These are phyloP conservation scores for Sparassis latifolia DNA, from an alignment of 1,284 basidiomycete species.

Conservation along the genomic window DNA sequence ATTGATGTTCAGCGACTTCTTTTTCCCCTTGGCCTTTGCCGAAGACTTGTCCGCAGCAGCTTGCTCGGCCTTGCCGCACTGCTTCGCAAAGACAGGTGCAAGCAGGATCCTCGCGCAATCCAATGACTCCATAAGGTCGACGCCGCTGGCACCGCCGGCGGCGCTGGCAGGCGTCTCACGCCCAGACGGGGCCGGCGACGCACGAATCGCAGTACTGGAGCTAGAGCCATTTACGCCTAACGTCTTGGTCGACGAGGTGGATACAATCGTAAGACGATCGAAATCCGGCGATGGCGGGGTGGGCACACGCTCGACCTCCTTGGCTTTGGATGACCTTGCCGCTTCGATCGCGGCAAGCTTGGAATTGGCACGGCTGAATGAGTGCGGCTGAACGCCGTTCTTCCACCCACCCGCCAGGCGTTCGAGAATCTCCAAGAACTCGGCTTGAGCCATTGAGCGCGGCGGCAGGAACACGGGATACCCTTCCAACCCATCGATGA, in stretches of 20 bases:
- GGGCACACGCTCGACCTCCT: constrained; percentile 18
- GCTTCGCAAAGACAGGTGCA: constrained; percentile 54
- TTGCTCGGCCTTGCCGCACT: constrained; percentile 47
- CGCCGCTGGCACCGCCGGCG: constrained; percentile 20
- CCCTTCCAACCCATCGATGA: constrained; percentile 75
- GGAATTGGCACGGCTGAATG: constrained; percentile 32
- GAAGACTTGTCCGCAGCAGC: constrained; percentile 40
- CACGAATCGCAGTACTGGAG: constrained; percentile 14
- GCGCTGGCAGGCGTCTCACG: constrained; percentile 11
- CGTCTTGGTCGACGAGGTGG: constrained; percentile 10
- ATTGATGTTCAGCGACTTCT: constrained; percentile 61
- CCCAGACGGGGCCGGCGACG: constrained; percentile 14
- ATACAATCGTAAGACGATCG: constrained; percentile 13
- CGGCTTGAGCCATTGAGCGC: constrained; percentile 78
- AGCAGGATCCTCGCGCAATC: constrained; percentile 65
- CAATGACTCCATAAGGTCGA: constrained; percentile 39
- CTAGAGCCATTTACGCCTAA: constrained; percentile 20
- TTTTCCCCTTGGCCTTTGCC: constrained; percentile 34
- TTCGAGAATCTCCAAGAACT: constrained; percentile 76
- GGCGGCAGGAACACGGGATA: constrained; percentile 81
- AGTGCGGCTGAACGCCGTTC: constrained; percentile 51
- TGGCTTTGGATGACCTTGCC: constrained; percentile 23
- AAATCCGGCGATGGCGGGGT: constrained; percentile 19
- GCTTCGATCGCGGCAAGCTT: constrained; percentile 39
- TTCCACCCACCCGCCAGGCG: constrained; percentile 68